phyloP scores from a whole-genome alignment of 2,329 filamentous ascomycete species.

The Trichophyton equinum region DNA sequence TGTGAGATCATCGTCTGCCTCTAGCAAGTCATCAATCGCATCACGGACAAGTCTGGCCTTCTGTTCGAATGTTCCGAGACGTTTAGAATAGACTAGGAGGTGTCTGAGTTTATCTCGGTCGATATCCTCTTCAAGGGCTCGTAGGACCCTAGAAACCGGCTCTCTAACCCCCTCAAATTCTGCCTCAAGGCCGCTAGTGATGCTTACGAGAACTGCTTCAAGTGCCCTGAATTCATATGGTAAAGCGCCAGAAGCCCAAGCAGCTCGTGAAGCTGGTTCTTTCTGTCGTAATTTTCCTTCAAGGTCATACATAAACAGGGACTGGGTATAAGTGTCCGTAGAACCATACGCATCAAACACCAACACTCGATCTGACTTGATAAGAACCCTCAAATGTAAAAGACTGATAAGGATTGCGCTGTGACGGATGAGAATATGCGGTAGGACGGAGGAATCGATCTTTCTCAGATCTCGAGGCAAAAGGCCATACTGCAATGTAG shows the following conservation, averaged over 20 bases:
- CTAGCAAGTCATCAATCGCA: slow-evolving; percentile 85
- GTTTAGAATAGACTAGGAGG: slow-evolving; percentile 86
- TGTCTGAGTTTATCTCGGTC: slow-evolving; percentile 86
- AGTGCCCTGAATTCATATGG: slow-evolving; percentile 94
- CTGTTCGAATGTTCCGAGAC: slow-evolving; percentile 92
- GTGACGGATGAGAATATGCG: slow-evolving; percentile 86
- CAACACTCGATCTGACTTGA: slow-evolving; percentile 86
- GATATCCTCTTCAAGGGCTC: slow-evolving; percentile 90
- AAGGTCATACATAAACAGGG: slow-evolving; percentile 93
- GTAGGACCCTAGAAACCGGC: slow-evolving; percentile 75
- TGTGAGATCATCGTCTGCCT: slow-evolving; percentile 89
- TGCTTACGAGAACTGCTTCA: slow-evolving; percentile 87
- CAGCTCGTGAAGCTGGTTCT: slow-evolving; percentile 35
- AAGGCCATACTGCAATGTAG: slow-evolving; percentile 58
- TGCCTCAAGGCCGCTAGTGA: slow-evolving; percentile 79
- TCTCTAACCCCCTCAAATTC: slow-evolving; percentile 92
- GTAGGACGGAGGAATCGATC: slow-evolving; percentile 90
- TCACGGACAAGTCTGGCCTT: slow-evolving; percentile 89
- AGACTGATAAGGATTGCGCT: slow-evolving; percentile 91
- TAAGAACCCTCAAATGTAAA: slow-evolving; percentile 87
- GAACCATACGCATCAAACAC: slow-evolving; percentile 95
- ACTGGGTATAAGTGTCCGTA: slow-evolving; percentile 87
- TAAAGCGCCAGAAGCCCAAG: slow-evolving; percentile 43
- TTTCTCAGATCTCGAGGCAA: slow-evolving; percentile 91
- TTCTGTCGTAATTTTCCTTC: slow-evolving; percentile 86